These are phyloP conservation scores for Epichloe typhina DNA, from an alignment of 2,329 filamentous ascomycete genomes.

Conservation along the genomic window DNA sequence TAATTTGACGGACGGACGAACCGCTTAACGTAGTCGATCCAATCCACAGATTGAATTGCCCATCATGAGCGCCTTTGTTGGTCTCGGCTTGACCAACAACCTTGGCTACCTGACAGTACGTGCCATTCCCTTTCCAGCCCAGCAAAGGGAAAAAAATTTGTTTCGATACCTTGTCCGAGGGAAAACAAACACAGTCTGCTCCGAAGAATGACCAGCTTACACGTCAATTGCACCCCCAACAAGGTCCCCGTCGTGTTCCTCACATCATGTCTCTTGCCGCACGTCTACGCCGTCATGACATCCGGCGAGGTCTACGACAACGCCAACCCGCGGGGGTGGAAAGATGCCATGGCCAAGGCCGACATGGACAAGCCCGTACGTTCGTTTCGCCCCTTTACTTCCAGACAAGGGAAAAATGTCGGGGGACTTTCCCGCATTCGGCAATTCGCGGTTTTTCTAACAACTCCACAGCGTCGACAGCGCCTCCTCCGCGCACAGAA, in stretches of 20 bases:
- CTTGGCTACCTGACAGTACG: slow-evolving; percentile 8
- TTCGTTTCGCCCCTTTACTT: not conserved
- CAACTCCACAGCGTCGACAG: slow-evolving; percentile 32
- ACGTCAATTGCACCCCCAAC: slow-evolving; percentile 5
- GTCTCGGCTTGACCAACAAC: slow-evolving; percentile 17
- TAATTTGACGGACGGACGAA: too few relatives aligned
- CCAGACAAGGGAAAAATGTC: too few relatives aligned
- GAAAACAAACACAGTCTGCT: too few relatives aligned
- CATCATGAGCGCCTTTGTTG: slow-evolving; percentile 19
- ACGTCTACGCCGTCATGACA: slow-evolving; percentile 18
- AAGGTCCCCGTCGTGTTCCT: slow-evolving; percentile 27
- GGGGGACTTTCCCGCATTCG: too few relatives aligned
- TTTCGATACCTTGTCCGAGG: too few relatives aligned
- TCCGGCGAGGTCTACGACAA: slow-evolving; percentile 24
- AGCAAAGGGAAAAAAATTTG: too few relatives aligned
- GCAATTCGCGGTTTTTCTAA: too few relatives aligned
- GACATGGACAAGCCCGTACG: slow-evolving; percentile 19
- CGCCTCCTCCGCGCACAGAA: slow-evolving; percentile 40
- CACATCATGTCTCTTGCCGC: slow-evolving; percentile 21
- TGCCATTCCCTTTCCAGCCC: not conserved
- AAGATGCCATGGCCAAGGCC: slow-evolving; percentile 18
- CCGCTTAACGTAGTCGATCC: too few relatives aligned
- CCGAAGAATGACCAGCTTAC: not conserved
- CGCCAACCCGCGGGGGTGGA: slow-evolving; percentile 24
- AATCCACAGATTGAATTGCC: not conserved